These are phyloP conservation scores for Ogataea nitratoaversa DNA, from an alignment of 805 yeast species.

Conservation along the genomic window DNA sequence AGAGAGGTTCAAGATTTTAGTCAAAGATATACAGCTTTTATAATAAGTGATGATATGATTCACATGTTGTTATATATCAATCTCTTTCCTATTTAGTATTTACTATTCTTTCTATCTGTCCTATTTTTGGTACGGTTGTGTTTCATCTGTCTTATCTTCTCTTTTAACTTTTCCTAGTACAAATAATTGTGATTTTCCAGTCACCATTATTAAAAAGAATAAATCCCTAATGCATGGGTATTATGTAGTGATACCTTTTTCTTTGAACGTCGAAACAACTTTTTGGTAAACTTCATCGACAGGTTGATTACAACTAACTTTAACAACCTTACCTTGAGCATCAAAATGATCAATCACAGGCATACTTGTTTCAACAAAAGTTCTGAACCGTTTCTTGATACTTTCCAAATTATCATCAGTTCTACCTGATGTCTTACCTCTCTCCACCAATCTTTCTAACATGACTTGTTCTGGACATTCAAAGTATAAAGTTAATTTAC, in stretches of 20 bases:
- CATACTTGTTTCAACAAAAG: slow-evolving; percentile 83
- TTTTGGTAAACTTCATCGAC: slow-evolving; percentile 72
- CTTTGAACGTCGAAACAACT: slow-evolving; percentile 63
- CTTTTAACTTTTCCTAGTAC: too few relatives aligned
- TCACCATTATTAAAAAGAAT: too few relatives aligned
- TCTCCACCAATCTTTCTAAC: slow-evolving; percentile 77
- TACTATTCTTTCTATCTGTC: too few relatives aligned
- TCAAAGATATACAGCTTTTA: too few relatives aligned
- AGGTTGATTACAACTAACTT: slow-evolving; percentile 71
- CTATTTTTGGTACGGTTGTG: too few relatives aligned
- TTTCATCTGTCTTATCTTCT: too few relatives aligned
- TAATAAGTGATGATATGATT: too few relatives aligned
- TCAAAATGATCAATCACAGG: slow-evolving; percentile 89
- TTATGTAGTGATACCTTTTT: slow-evolving; percentile 29
- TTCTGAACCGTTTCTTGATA: slow-evolving; percentile 82
- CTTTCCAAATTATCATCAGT: slow-evolving; percentile 89
- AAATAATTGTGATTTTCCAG: too few relatives aligned
- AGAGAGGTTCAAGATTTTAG: slow-evolving; percentile 19
- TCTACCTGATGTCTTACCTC: slow-evolving; percentile 95
- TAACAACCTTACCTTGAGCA: slow-evolving; percentile 68
- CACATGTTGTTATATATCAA: not conserved
- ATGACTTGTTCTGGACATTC: slow-evolving; percentile 81
- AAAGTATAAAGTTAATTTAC: slow-evolving; percentile 67
- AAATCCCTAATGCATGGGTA: too few relatives aligned
- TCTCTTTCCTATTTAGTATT: too few relatives aligned